A percentile compares a stretch with the other conserved stretches of the same genome.
Evolutionary conservation across 2,329 filamentous ascomycete species (phyloP).

Genomic region (Cladophialophora yegresii): DNA sequence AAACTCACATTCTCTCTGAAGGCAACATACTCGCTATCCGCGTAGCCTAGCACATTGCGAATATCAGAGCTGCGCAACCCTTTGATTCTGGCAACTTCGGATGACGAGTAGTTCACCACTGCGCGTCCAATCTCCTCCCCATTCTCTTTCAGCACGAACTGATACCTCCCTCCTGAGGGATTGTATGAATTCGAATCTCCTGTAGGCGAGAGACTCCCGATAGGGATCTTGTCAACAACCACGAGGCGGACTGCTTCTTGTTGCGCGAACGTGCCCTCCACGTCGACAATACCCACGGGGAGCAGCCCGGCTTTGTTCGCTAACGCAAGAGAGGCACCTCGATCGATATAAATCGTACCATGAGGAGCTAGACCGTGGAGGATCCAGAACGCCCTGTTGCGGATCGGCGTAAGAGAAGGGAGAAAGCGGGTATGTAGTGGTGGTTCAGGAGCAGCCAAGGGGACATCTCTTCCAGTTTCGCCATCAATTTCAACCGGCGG

Average conservation of each 20-base stretch:
- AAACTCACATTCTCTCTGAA: constrained; percentile 85
- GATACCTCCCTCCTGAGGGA: constrained; percentile 4
- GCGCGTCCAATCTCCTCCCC: constrained; percentile 79
- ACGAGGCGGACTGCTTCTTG: constrained; percentile 88
- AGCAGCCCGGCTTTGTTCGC: constrained; percentile 82
- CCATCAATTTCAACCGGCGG: constrained; percentile 43
- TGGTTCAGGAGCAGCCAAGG: constrained; percentile 46
- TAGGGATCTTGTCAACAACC: constrained; percentile 65
- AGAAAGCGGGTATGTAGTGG: constrained; percentile 92
- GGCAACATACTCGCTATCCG: constrained; percentile 91
- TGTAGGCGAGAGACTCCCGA: constrained; percentile 42
- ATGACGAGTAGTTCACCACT: constrained; percentile 87
- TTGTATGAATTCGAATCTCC: constrained; percentile 23
- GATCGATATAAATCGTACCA: constrained; percentile 88
- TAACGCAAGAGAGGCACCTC: constrained; percentile 80
- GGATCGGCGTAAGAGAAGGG: constrained; percentile 78
- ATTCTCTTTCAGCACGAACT: constrained; percentile 43
- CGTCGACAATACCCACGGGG: constrained; percentile 85
- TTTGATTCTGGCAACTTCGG: constrained; percentile 80
- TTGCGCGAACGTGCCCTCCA: constrained; percentile 84
- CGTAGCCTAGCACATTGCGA: constrained; percentile 76
- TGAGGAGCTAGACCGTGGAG: constrained; percentile 88
- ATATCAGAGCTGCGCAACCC: constrained; percentile 84
- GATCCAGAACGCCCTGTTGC: constrained; percentile 96
- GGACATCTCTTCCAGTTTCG: constrained; percentile 24